A percentile compares a stretch with the other conserved stretches of the same genome.
Evolutionary conservation across 1,284 basidiomycete species (phyloP).

Genomic region (Grifola frondosa): DNA sequence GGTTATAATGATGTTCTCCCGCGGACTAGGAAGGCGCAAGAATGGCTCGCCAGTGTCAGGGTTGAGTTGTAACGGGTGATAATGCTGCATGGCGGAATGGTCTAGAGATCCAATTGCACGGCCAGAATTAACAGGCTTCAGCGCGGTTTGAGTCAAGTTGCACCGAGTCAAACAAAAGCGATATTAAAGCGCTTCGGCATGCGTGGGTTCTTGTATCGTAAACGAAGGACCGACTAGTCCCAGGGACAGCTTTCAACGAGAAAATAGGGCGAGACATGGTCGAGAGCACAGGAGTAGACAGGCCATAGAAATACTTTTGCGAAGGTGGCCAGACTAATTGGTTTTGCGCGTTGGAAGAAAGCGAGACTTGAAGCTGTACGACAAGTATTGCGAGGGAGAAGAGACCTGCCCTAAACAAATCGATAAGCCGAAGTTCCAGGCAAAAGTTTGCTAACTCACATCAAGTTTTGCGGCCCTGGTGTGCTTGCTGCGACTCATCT

Average conservation of each 20-base stretch:
- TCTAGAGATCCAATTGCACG: too few relatives aligned
- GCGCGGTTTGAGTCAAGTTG: background rate
- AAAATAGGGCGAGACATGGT: too few relatives aligned
- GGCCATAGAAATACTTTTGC: too few relatives aligned
- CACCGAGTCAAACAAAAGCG: slow-evolving; percentile 1
- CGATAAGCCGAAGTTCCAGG: slow-evolving; percentile 29
- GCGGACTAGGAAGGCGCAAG: slow-evolving; percentile 36
- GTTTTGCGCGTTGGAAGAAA: background rate
- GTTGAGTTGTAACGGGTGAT: slow-evolving; percentile 24
- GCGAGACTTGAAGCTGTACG: background rate
- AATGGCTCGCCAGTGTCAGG: slow-evolving; percentile 25
- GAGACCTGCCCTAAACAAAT: slow-evolving; percentile 35
- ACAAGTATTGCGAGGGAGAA: slow-evolving; percentile 15
- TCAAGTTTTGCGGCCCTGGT: slow-evolving; percentile 29
- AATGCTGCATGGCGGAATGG: slow-evolving; percentile 14
- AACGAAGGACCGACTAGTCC: too few relatives aligned
- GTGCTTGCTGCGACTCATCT: slow-evolving; percentile 27
- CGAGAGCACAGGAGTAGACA: too few relatives aligned
- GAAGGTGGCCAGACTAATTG: too few relatives aligned
- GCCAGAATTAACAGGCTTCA: background rate
- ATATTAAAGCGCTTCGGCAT: too few relatives aligned
- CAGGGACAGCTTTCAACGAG: too few relatives aligned
- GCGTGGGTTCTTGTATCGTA: too few relatives aligned
- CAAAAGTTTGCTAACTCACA: slow-evolving; percentile 25
- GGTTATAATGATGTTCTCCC: slow-evolving; percentile 56